Conservation (phyloP, 352 stramenopile species). For the Phytophthora pseudosyringae region DNA sequence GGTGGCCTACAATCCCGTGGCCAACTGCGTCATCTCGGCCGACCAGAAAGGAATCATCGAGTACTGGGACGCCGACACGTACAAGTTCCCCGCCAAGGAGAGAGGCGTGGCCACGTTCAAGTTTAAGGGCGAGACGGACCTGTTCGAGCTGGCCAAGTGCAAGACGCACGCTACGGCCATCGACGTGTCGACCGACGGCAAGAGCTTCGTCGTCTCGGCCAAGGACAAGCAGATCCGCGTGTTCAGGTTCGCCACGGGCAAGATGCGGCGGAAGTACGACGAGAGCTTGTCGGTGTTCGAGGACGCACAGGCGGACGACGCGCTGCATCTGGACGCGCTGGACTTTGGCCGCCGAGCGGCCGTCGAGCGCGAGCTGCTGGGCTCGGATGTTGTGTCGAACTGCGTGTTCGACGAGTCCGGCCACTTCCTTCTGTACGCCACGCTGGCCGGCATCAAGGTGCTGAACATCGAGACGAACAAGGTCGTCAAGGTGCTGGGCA, state of each 20-base stretch:
- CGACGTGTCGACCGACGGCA: slow-evolving; percentile 67
- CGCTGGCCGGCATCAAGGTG: slow-evolving; percentile 97
- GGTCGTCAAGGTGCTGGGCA: slow-evolving; percentile 92
- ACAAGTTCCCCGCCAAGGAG: slow-evolving; percentile 47
- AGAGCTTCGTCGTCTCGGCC: slow-evolving; percentile 85
- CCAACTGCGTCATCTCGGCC: slow-evolving; percentile 91
- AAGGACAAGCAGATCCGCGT: slow-evolving; percentile 92
- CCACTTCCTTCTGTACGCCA: slow-evolving; percentile 96
- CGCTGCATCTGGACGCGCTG: slow-evolving; percentile 84
- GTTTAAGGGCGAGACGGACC: slow-evolving; percentile 96
- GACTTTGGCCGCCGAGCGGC: slow-evolving; percentile 89
- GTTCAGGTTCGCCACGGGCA: slow-evolving; percentile 88
- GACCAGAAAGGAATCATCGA: slow-evolving; percentile 95
- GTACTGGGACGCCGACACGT: slow-evolving; percentile 91
- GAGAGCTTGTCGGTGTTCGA: slow-evolving; percentile 92
- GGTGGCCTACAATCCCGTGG: slow-evolving; percentile 86
- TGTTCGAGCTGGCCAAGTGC: slow-evolving; percentile 96
- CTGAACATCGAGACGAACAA: slow-evolving; percentile 96
- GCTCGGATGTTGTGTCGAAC: slow-evolving; percentile 67
- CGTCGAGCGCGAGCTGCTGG: slow-evolving; percentile 82
- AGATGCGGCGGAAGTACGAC: slow-evolving; percentile 90
- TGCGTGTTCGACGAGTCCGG: slow-evolving; percentile 96
- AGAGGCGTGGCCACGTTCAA: slow-evolving; percentile 69
- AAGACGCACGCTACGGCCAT: slow-evolving; percentile 88
- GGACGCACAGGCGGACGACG: slow-evolving; percentile 74